These are phyloP conservation scores for Catunica adiposa DNA, from an alignment of 2,329 filamentous ascomycete species.

Conservation along the genomic window DNA sequence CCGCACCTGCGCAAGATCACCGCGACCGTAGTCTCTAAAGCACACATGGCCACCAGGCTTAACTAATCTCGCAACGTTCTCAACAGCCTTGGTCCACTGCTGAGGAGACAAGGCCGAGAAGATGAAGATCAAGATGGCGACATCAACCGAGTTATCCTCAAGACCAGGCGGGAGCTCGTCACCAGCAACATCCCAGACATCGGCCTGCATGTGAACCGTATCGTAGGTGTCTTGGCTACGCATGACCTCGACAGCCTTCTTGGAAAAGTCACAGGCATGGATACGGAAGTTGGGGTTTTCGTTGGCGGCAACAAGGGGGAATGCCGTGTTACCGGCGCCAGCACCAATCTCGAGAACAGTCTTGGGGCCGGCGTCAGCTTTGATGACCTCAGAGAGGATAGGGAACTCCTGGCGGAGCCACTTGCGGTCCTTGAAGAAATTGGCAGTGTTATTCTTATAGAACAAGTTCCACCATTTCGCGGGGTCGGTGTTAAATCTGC, in stretches of 20 bases:
- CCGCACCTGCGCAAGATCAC: conserved; percentile 86
- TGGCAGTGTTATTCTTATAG: conserved; percentile 92
- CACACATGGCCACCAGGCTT: conserved; percentile 88
- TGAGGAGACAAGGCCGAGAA: conserved; percentile 77
- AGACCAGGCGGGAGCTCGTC: conserved; percentile 61
- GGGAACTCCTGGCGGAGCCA: conserved; percentile 97
- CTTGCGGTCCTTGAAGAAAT: conserved; percentile 98
- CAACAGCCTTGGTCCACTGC: conserved; percentile 71
- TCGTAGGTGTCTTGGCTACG: conserved; percentile 58
- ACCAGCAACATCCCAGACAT: conserved; percentile 83
- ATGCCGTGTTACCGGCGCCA: conserved; percentile 90
- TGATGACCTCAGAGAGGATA: conserved; percentile 59
- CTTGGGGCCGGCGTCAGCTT: conserved; percentile 49
- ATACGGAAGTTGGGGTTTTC: conserved; percentile 66
- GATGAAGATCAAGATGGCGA: conserved; percentile 91
- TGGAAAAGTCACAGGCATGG: conserved; percentile 92
- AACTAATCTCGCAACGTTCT: conserved; percentile 64
- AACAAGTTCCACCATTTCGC: conserved; percentile 97
- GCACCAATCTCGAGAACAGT: conserved; percentile 81
- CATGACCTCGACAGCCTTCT: conserved; percentile 88
- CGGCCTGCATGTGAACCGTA: conserved; percentile 55
- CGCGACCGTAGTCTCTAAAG: conserved; percentile 91
- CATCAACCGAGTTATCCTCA: conserved; percentile 63
- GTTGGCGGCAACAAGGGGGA: conserved; percentile 73
- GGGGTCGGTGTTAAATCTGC: conserved; percentile 73